Base-by-base conservation (phyloP, 2,329 filamentous ascomycete genomes). In the Penicillium sp. region DNA sequence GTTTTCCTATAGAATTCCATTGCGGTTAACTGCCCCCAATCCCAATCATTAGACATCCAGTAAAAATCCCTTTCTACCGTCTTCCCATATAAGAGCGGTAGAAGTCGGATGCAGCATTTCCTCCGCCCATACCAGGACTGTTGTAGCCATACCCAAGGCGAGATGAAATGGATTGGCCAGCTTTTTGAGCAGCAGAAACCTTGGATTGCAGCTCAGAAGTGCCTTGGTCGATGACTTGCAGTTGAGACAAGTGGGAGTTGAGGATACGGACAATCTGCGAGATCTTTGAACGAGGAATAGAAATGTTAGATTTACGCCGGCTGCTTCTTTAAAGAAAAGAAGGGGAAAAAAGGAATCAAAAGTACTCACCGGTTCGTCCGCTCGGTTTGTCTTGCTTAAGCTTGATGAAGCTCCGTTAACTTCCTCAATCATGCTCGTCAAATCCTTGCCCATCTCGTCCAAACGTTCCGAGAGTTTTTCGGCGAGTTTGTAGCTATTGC, bases 371-470 rank as follows among this genome's bases (percentile, higher is more conserved):
- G 90, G 90, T 75, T 94, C 91, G 72, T 94, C 90, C 24, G 90
- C 85, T 75, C 95, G 95, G 75, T 84, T 88, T 54, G 89, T 91
- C 82, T 95, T 96, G 81, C 87, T 93, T 62, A 99, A 79, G 21
- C 87, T 91, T 51, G 90, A 84, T n/a, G 91, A 94, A 58, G 95
- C 93, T 64, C 88, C 86, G 71, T 99, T 99, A 71, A 99, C 96
- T 75, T 97, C 94, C 71, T 96, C 92, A 65, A 99, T 96, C 92
- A 99, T 97, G 77, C 91, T 93, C 44, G 86, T 87, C 59, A 99
- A 81, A 70, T 96, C 92, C 71, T 91, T 90, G 69, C 91, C 92
- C 86, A 97, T 95, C 65, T 96, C 92, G 54, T 96, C 92, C 61
- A 99, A 81, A 61, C 91, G 87, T 70, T 96, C 91, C 10, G 91